These are phyloP conservation scores for Ogataea sp. DNA, from an alignment of 805 yeast genomes.

Conservation along the genomic window DNA sequence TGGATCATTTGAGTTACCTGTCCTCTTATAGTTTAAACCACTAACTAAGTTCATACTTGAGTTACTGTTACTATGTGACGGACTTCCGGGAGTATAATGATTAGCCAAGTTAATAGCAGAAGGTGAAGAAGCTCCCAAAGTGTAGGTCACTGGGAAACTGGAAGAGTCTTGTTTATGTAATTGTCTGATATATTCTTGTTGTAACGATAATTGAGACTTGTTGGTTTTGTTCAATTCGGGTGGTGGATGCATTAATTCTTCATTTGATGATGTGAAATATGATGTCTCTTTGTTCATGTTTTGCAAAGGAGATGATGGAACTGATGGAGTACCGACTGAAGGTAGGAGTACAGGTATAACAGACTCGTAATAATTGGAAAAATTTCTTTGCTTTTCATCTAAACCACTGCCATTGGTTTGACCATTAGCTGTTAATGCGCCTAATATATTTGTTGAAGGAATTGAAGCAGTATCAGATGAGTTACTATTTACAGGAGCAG, in stretches of 20 bases:
- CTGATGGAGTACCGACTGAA: not conserved
- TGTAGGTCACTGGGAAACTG: constrained; percentile 21
- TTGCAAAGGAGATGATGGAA: not conserved
- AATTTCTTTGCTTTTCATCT: not conserved
- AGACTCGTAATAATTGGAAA: constrained; percentile 20
- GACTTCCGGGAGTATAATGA: constrained; percentile 11
- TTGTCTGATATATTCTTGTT: constrained; percentile 18
- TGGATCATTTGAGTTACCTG: not conserved
- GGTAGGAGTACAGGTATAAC: constrained; percentile 24
- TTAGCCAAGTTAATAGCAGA: constrained; percentile 19
- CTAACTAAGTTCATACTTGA: constrained; percentile 11
- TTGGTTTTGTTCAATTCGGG: not conserved
- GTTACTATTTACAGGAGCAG: not conserved
- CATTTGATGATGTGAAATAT: not conserved
- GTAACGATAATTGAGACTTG: constrained; percentile 11
- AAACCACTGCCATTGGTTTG: not conserved
- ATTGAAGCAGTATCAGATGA: constrained; percentile 2
- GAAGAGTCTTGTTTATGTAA: constrained; percentile 24
- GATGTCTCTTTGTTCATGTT: not conserved
- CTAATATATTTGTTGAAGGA: no score
- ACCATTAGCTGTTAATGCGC: no score
- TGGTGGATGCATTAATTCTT: not conserved
- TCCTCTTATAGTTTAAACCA: not conserved
- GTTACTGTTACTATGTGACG: constrained; percentile 9
- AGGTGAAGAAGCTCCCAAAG: constrained; percentile 17